Evolutionary conservation across 2,329 filamentous ascomycete genomes (phyloP).

Genomic region (Aspergillus texensis): DNA sequence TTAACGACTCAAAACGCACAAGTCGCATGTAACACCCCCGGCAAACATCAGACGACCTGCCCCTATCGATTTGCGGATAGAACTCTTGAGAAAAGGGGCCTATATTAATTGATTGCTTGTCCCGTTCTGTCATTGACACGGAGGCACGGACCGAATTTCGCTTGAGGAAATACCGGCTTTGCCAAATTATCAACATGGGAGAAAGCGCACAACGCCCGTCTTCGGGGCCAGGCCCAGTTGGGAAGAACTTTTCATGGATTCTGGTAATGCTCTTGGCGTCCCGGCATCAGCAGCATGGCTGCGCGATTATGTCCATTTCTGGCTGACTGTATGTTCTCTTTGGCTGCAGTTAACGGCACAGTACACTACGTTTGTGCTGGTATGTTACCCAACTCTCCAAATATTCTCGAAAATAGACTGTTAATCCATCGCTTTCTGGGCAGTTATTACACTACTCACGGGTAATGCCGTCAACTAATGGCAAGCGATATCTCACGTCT

Average conservation of each 20-base stretch:
- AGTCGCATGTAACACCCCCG: constrained; percentile 20
- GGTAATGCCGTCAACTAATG: constrained; percentile 81
- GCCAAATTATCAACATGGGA: constrained; percentile 30
- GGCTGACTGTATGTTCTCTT: constrained; percentile 12
- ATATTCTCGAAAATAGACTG: neutral
- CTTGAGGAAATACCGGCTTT: neutral
- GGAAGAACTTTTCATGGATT: constrained; percentile 41
- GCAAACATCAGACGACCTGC: constrained; percentile 3
- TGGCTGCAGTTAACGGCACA: constrained; percentile 44
- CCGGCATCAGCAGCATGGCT: neutral
- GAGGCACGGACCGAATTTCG: constrained; percentile 6
- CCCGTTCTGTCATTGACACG: constrained; percentile 4
- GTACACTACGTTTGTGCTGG: constrained; percentile 48
- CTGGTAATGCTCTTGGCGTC: constrained; percentile 37
- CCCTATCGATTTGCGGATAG: neutral
- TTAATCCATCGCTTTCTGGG: constrained; percentile 14
- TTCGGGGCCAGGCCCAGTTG: constrained; percentile 35
- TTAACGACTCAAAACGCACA: constrained; percentile 14
- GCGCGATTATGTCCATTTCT: neutral
- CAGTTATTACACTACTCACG: constrained; percentile 94
- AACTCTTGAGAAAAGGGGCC: neutral
- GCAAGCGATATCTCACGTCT: constrained; percentile 88
- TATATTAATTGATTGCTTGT: constrained; percentile 1
- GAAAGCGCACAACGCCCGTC: constrained; percentile 35
- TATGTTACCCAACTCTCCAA: constrained; percentile 27